Conservation (phyloP, 2,329 filamentous ascomycete genomes). For the Thelonectria olida region DNA sequence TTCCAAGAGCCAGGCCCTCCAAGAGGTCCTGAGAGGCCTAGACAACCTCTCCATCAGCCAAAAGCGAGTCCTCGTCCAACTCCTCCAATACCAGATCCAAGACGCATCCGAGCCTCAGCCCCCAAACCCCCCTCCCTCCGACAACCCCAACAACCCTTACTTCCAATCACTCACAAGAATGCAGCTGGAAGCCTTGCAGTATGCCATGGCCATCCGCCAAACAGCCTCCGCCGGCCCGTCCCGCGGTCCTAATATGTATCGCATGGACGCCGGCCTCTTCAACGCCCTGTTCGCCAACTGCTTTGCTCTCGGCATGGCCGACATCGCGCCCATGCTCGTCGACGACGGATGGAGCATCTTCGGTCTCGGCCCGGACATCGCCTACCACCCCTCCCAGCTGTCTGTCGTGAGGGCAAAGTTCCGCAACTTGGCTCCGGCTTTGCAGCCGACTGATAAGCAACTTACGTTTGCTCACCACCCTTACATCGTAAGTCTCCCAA, state of each 20-base stretch:
- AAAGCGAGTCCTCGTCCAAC: slow-evolving; percentile 33
- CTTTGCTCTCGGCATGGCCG: slow-evolving; percentile 44
- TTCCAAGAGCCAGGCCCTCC: slow-evolving; percentile 15
- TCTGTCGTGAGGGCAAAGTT: slow-evolving; percentile 38
- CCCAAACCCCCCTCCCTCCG: not conserved
- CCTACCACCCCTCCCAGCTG: slow-evolving; percentile 37
- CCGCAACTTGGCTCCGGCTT: slow-evolving; percentile 36
- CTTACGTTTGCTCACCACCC: slow-evolving; percentile 47
- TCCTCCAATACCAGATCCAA: slow-evolving; percentile 30
- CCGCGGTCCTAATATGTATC: slow-evolving; percentile 27
- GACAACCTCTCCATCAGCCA: slow-evolving; percentile 29
- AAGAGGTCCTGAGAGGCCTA: slow-evolving; percentile 25
- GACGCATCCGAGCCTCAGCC: not conserved
- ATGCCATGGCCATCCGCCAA: slow-evolving; percentile 30
- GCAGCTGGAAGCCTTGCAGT: slow-evolving; percentile 32
- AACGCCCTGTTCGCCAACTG: slow-evolving; percentile 48
- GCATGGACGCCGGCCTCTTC: slow-evolving; percentile 41
- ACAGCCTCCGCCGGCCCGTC: slow-evolving; percentile 18
- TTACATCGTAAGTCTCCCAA: slow-evolving; percentile 39
- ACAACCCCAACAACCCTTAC: not conserved
- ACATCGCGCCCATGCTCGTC: slow-evolving; percentile 36
- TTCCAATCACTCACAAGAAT: slow-evolving; percentile 22
- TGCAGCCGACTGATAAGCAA: slow-evolving; percentile 45
- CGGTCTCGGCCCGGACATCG: slow-evolving; percentile 34
- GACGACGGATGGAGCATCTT: slow-evolving; percentile 46